phyloP scores from a whole-genome alignment of 495 filamentous ascomycete species.

The Collariella sp. region DNA sequence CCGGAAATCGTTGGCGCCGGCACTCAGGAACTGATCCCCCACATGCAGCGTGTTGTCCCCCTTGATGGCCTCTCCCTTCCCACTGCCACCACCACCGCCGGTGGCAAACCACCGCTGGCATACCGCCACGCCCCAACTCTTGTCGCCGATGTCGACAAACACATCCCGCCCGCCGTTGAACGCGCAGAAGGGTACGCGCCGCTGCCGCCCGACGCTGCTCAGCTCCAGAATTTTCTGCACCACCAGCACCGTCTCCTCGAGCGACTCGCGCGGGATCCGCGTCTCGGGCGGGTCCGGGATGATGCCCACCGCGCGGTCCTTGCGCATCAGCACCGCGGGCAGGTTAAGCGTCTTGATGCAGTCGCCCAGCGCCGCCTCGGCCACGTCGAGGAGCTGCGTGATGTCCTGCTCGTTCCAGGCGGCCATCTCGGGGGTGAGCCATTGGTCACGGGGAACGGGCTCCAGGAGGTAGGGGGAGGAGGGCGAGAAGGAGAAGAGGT shows the following conservation, averaged over 20 bases:
- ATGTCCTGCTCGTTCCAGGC: slow-evolving; percentile 77
- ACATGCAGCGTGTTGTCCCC: slow-evolving; percentile 66
- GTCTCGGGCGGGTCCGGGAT: slow-evolving; percentile 50
- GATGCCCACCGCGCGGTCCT: slow-evolving; percentile 90
- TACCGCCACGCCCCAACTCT: slow-evolving; percentile 84
- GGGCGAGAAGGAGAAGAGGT: slow-evolving; percentile 66
- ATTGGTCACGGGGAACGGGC: slow-evolving; percentile 59
- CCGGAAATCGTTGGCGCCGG: slow-evolving; percentile 96
- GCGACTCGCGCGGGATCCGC: slow-evolving; percentile 73
- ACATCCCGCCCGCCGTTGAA: slow-evolving; percentile 98
- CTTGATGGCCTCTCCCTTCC: too few relatives aligned
- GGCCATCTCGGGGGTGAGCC: slow-evolving; percentile 82
- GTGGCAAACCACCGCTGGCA: slow-evolving; percentile 84
- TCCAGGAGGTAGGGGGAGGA: slow-evolving; percentile 46
- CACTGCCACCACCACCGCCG: slow-evolving; percentile 20
- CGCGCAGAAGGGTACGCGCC: slow-evolving; percentile 81
- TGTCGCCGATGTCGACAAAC: slow-evolving; percentile 98
- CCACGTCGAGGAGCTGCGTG: slow-evolving; percentile 68
- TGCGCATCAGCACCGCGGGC: slow-evolving; percentile 69
- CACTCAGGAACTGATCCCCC: slow-evolving; percentile 92
- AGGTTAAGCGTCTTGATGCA: slow-evolving; percentile 69
- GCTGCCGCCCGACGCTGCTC: slow-evolving; percentile 42
- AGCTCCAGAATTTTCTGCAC: slow-evolving; percentile 87
- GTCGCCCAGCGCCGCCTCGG: slow-evolving; percentile 71
- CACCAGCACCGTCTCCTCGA: slow-evolving; percentile 92